phyloP scores from a whole-genome alignment of 164 flowering plant species.

The Pachysandra terminalis region DNA sequence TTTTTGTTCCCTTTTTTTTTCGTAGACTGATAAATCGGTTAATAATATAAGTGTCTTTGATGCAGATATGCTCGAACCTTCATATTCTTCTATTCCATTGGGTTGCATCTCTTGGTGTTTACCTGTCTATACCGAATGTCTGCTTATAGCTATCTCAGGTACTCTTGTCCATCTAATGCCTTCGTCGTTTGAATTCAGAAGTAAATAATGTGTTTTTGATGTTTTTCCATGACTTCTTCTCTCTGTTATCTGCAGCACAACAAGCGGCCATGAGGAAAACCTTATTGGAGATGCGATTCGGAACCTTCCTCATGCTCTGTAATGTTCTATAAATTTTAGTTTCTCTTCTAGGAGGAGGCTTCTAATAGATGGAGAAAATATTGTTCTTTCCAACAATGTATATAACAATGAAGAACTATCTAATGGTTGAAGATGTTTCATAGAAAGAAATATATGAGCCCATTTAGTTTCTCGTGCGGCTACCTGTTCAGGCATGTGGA shows the following conservation, averaged over 20 bases:
- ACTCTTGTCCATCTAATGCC: constrained; percentile 1
- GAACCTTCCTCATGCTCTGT: constrained; percentile 42
- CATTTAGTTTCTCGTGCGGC: no score
- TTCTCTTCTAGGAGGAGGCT: background rate
- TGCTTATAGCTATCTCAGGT: constrained; percentile 82
- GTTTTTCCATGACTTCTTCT: background rate
- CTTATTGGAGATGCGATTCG: constrained; percentile 26
- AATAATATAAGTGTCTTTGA: background rate
- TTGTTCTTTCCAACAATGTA: constrained; percentile 1
- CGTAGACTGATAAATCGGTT: background rate
- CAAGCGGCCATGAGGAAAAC: constrained; percentile 14
- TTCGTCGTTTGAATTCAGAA: background rate
- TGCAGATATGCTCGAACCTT: constrained; percentile 88
- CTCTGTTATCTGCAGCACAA: constrained; percentile 8
- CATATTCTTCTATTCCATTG: constrained; percentile 93
- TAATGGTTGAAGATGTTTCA: no score
- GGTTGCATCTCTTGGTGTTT: constrained; percentile 87
- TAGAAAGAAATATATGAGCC: no score
- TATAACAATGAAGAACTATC: background rate
- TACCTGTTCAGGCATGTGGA: no score
- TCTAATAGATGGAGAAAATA: background rate
- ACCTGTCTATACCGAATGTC: constrained; percentile 95
- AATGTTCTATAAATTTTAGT: background rate
- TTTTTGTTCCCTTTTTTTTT: background rate
- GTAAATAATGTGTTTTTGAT: background rate